Base-by-base conservation (phyloP, 768 basidiomycete genomes). In the Boletus sp. region DNA sequence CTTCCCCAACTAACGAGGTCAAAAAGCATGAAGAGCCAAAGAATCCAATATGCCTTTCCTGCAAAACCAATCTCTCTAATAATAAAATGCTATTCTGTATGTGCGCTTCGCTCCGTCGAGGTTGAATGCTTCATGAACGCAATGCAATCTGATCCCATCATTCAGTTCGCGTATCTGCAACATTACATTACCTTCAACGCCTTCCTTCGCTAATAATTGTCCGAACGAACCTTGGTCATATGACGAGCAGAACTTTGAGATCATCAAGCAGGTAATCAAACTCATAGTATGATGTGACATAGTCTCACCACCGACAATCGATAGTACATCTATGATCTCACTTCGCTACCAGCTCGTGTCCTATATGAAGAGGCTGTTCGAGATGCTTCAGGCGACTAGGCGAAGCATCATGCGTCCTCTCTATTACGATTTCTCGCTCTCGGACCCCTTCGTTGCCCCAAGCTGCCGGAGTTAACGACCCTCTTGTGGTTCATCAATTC, bases 51-150 rank as follows among this genome's bases (percentile, higher is more conserved):
- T 97, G 90, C 65, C 94, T 89, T 5, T 90, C 89, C 36, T 99
- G 92, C 77, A 94, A 91, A 73, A 90, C 88, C 69, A 76, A 77
- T 29, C 75, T 98, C 20, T 91, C 92, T 0, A 96, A 95, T 67
- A 92, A 82, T 58, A 77, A 81, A 33, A 75, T 87, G 8, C 77
- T 88, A 67, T 88, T 82, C 64, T 62, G 92, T 94, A 68, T 47
- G 89, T 76, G 28, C 50, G 2, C 40, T 24, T 15, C 54, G 1
- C 33, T 20, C 11, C 37, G 51, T 51, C 29, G 15, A 29, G 10
- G 45, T 30, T n/a, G 17, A 30, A 46, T 30, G 29, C 20, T 24
- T 44, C 20, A 6, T 24, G 41, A 42, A 42, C 20, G 41, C n/a
- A 29, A 46, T 46, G 9, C 45, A 28, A 29, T 46, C 15, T 30